Evolutionary conservation across 2,329 filamentous ascomycete genomes (phyloP).

Genomic region (Sclerotinia spermophila): DNA sequence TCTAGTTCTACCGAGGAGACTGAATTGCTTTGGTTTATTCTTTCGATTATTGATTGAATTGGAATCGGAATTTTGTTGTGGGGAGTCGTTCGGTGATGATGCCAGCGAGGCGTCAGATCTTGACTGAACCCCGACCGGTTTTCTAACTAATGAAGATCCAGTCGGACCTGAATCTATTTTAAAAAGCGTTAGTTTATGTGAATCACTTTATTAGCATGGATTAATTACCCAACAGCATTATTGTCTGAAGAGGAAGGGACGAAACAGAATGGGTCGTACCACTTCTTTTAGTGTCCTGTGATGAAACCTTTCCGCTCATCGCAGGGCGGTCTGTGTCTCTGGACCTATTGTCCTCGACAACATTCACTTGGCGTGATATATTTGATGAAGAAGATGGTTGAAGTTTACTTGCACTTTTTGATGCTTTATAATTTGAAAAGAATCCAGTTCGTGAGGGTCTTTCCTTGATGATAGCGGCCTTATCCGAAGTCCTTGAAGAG

Average conservation of each 20-base stretch:
- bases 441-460: conserved; percentile 37
- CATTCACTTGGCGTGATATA: conserved; percentile 33
- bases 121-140: conserved; percentile 32
- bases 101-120: conserved; percentile 32
- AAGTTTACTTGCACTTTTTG: conserved; percentile 45
- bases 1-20: conserved; percentile 40
- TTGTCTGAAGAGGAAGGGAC: conserved; percentile 19
- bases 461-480: conserved; percentile 27
- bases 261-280: conserved; percentile 33
- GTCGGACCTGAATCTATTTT: conserved; percentile 29
- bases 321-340: conserved; percentile 35
- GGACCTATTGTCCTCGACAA: conserved; percentile 36
- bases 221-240: conserved; percentile 4
- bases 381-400: conserved; percentile 30
- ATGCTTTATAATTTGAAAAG: conserved; percentile 47
- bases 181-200: conserved; percentile 15
- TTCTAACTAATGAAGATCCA: conserved; percentile 28
- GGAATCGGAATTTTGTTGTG: conserved; percentile 21
- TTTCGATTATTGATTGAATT: conserved; percentile 26
- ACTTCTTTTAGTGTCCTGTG: conserved; percentile 33
- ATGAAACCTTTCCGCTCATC: conserved; percentile 34
- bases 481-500: conserved; percentile 8
- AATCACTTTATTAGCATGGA: conserved; percentile 3
- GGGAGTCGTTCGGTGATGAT: conserved; percentile 21
- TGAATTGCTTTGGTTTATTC: conserved; percentile 37